phyloP scores from a whole-genome alignment of 2,329 filamentous ascomycete species.

The Cercospora zeina region DNA sequence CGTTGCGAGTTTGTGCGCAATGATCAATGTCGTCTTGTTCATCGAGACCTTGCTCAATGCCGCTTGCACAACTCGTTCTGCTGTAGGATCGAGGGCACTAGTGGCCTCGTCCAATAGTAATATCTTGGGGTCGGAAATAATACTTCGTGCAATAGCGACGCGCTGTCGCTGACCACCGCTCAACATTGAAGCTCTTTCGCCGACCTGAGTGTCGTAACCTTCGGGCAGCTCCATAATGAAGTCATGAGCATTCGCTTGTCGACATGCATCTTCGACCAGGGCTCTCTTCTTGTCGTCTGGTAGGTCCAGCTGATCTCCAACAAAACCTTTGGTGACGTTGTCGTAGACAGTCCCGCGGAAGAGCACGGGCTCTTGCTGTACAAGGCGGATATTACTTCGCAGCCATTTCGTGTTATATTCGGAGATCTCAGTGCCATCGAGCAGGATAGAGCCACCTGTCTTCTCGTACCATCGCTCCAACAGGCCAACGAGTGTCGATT shows the following conservation, averaged over 20 bases:
- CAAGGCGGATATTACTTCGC: slow-evolving; percentile 38
- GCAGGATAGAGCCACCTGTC: slow-evolving; percentile 35
- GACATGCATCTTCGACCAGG: slow-evolving; percentile 41
- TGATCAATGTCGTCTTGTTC: slow-evolving; percentile 42
- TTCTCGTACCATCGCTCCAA: slow-evolving; percentile 42
- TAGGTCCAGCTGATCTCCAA: slow-evolving; percentile 42
- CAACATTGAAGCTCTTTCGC: slow-evolving; percentile 40
- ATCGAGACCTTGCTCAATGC: slow-evolving; percentile 39
- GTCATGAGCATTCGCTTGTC: slow-evolving; percentile 40
- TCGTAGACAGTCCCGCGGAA: slow-evolving; percentile 42
- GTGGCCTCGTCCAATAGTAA: slow-evolving; percentile 44
- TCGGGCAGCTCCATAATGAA: slow-evolving; percentile 43
- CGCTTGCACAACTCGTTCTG: slow-evolving; percentile 40
- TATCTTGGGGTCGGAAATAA: slow-evolving; percentile 41
- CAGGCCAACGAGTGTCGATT: slow-evolving; percentile 43
- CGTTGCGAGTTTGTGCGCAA: slow-evolving; percentile 50
- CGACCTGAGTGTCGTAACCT: slow-evolving; percentile 41
- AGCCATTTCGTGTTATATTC: slow-evolving; percentile 40
- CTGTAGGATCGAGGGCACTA: slow-evolving; percentile 41
- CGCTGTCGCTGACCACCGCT: slow-evolving; percentile 42
- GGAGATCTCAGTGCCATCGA: slow-evolving; percentile 38
- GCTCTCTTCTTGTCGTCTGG: slow-evolving; percentile 36
- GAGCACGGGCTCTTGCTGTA: slow-evolving; percentile 43
- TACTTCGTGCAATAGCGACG: slow-evolving; percentile 42
- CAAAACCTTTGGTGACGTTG: slow-evolving; percentile 42